Conservation (phyloP, 1,139 yeast species). For the Taphrina deformans region DNA sequence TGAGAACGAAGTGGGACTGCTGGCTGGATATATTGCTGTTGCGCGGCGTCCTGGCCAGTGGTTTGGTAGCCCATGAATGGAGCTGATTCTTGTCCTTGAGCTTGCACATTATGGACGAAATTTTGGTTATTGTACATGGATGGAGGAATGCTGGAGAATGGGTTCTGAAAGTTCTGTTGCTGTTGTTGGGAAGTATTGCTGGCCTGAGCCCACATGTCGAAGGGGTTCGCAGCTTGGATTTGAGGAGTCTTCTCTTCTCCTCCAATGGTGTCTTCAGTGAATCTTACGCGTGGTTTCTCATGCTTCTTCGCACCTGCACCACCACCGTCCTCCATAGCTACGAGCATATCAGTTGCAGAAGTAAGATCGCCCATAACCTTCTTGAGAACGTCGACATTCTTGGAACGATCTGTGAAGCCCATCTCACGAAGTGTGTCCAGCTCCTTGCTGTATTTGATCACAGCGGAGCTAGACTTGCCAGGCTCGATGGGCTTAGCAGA, state of each 20-base stretch:
- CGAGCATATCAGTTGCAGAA: slow-evolving; percentile 32
- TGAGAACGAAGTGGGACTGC: slow-evolving; percentile 40
- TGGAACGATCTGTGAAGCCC: slow-evolving; percentile 26
- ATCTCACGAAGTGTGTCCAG: slow-evolving; percentile 3
- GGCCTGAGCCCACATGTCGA: slow-evolving; percentile 45
- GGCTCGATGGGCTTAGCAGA: slow-evolving; percentile 23
- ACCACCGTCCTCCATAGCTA: slow-evolving; percentile 49
- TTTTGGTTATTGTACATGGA: slow-evolving; percentile 34
- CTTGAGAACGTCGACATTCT: slow-evolving; percentile 19
- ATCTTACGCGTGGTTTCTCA: slow-evolving; percentile 52
- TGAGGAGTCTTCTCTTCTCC: slow-evolving; percentile 54
- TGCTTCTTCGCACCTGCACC: slow-evolving; percentile 51
- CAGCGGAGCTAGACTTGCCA: slow-evolving; percentile 13
- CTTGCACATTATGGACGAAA: slow-evolving; percentile 33
- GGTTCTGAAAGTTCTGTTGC: slow-evolving; percentile 38
- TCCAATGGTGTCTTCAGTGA: slow-evolving; percentile 53
- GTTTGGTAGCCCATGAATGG: slow-evolving; percentile 24
- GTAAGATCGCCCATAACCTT: slow-evolving; percentile 29
- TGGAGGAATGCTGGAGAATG: slow-evolving; percentile 30
- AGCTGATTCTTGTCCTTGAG: slow-evolving; percentile 32
- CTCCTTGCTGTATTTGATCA: slow-evolving; percentile 11
- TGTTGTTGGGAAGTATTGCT: slow-evolving; percentile 49
- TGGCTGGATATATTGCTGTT: slow-evolving; percentile 36
- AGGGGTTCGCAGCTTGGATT: slow-evolving; percentile 44
- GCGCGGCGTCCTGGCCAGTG: slow-evolving; percentile 14